Conservation (phyloP, 352 stramenopile genomes). For the Saprolegnia diclina region DNA sequence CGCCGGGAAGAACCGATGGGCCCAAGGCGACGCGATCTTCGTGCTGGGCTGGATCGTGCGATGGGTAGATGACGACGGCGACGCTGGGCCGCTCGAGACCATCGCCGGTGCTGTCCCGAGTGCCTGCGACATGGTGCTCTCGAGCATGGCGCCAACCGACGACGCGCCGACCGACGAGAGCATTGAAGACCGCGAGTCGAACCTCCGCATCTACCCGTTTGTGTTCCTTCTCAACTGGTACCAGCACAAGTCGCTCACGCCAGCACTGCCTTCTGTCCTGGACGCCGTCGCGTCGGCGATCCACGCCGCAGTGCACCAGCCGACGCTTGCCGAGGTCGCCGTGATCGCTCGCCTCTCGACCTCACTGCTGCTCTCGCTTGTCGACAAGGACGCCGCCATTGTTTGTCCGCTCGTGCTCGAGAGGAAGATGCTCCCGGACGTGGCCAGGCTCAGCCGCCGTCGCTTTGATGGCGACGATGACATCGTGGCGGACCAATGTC, state of each 20-base stretch:
- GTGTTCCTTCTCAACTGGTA: constrained; percentile 19
- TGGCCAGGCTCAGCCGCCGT: not conserved
- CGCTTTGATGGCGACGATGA: not conserved
- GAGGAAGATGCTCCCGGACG: constrained; percentile 9
- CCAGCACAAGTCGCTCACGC: not conserved
- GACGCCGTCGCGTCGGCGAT: not conserved
- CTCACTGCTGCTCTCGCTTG: constrained; percentile 4
- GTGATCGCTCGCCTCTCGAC: constrained; percentile 1
- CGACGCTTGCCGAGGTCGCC: not conserved
- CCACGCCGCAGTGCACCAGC: not conserved
- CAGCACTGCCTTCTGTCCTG: not conserved
- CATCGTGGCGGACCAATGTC: not conserved
- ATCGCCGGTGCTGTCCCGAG: constrained; percentile 2
- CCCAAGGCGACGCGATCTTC: constrained; percentile 27
- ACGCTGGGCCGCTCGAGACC: not conserved
- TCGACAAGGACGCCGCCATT: not conserved
- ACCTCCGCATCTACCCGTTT: constrained; percentile 23
- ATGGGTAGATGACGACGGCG: constrained; percentile 5
- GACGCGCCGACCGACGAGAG: not conserved
- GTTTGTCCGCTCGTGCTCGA: not conserved
- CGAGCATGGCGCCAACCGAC: not conserved
- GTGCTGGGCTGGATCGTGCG: constrained; percentile 26
- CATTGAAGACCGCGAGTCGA: constrained; percentile 20
- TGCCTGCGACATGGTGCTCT: constrained; percentile 11
- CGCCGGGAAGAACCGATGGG: constrained; percentile 23